Base-by-base conservation (phyloP, 495 filamentous ascomycete species). In the Thermothielavioides terrestris region DNA sequence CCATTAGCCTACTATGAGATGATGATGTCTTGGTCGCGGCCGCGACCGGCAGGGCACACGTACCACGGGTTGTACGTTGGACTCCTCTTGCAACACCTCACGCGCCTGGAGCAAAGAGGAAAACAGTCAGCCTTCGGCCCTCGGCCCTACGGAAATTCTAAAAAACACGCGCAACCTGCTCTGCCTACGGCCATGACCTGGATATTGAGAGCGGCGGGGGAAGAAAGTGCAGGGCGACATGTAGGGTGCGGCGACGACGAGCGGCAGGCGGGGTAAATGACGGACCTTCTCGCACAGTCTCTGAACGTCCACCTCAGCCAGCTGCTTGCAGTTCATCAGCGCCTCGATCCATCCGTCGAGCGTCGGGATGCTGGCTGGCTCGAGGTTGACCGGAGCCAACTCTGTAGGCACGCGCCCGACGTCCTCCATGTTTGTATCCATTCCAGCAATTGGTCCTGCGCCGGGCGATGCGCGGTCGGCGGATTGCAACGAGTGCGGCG, bases 351-450 rank as follows among this genome's bases (percentile, higher is more conserved):
- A 98, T 55, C 91, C 89, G 68, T 98, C 92, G 32, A 97, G 73
- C 30, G 89, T 94, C 30, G 89, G 84, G 72, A 95, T 92, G 49
- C 89, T 85, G 28, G 87, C 79, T 9, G 94, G 83, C 68, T 97
- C 94, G 41, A 80, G 76, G 20, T 77, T 73, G 54, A 85, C 81
- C 45, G 84, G 77, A 60, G 88, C 70, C 57, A 90, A 80, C 54
- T 89, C 86, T 61, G 94, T 82, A 53, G 89, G 86, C 55, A 83
- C 79, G 66, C 89, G 85, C 61, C 85, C 86, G 55, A 95, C 89
- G 68, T 98, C 92, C 73, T 86, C 84, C 92, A 98, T 98, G 69
- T 94, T 95, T 62, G 89, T 95, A 72, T 98, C 92, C 90, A 95
- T 95, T 54, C 43, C 74, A 59, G 47, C 54, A 49, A 56, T 52